phyloP scores from a whole-genome alignment of 768 basidiomycete species.

The Serendipita sp. region DNA sequence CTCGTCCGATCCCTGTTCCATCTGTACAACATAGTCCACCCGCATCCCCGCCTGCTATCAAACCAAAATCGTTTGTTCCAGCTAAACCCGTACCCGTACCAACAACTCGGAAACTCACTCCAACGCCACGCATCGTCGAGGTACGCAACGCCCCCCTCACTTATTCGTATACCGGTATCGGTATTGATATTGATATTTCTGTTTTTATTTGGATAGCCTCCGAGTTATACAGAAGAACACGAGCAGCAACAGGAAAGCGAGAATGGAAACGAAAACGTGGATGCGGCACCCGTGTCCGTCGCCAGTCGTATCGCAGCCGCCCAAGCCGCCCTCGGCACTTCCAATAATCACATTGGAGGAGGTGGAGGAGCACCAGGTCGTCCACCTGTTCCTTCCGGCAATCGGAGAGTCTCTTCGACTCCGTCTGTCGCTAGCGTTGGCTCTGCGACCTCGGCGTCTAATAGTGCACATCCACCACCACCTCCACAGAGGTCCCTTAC shows the following conservation, averaged over 20 bases:
- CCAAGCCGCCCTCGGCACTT: not conserved
- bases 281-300: not conserved
- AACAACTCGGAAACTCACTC: not conserved
- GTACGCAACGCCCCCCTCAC: not conserved
- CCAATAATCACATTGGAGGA: not conserved
- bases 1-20: not conserved
- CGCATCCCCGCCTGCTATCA: not conserved
- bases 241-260: not conserved
- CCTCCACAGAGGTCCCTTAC: not conserved
- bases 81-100: not conserved
- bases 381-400: not conserved
- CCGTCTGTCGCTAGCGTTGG: not conserved
- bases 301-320: slow-evolving; percentile 1
- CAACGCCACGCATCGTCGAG: slow-evolving; percentile 4
- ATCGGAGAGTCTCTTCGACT: not conserved
- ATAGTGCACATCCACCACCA: not conserved
- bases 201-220: not conserved
- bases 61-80: not conserved
- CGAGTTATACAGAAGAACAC: not conserved
- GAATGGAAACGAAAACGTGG: not conserved
- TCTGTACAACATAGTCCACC: not conserved
- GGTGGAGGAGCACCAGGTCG: too few relatives aligned
- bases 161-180: not conserved
- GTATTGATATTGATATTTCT: not conserved
- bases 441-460: not conserved